Conservation (phyloP, 371 early-diverging fungal species). For the Haplosporangium sp. region DNA sequence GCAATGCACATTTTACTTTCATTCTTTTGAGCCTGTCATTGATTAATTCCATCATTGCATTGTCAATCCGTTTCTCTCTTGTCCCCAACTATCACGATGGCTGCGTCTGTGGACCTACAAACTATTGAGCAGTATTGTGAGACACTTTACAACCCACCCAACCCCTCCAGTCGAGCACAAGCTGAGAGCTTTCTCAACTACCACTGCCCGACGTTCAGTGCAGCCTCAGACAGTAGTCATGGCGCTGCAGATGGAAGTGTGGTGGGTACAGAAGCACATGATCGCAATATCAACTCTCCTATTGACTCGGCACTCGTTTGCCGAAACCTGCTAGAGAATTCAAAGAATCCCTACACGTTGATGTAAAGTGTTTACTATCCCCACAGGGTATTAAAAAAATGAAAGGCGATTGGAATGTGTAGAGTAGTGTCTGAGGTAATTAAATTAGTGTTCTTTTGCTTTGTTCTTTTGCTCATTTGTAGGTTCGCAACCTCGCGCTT, state of each 20-base stretch:
- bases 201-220: conserved; percentile 83
- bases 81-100: conserved; percentile 18
- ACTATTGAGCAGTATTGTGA: conserved; percentile 58
- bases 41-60: too few species aligned
- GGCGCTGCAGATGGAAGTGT: conserved; percentile 64
- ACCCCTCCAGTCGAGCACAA: conserved; percentile 67
- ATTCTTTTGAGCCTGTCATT: too few species aligned
- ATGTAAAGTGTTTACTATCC: conserved; percentile 59
- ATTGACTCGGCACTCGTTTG: conserved; percentile 76
- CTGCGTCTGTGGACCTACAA: conserved; percentile 23
- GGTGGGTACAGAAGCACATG: conserved; percentile 27
- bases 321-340: conserved; percentile 76
- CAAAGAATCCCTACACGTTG: conserved; percentile 77
- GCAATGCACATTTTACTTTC: too few species aligned
- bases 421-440: neutral
- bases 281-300: conserved; percentile 68
- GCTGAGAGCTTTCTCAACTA: conserved; percentile 82
- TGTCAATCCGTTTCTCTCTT: too few species aligned
- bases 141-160: conserved; percentile 69
- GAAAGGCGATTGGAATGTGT: too few species aligned
- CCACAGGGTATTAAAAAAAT: neutral
- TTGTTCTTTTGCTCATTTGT: neutral
- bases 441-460: neutral
- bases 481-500: conserved; percentile 74
- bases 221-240: conserved; percentile 52